These are phyloP conservation scores for Phragmites australis DNA, from an alignment of 176 grass and related monocot genomes.

Conservation along the genomic window DNA sequence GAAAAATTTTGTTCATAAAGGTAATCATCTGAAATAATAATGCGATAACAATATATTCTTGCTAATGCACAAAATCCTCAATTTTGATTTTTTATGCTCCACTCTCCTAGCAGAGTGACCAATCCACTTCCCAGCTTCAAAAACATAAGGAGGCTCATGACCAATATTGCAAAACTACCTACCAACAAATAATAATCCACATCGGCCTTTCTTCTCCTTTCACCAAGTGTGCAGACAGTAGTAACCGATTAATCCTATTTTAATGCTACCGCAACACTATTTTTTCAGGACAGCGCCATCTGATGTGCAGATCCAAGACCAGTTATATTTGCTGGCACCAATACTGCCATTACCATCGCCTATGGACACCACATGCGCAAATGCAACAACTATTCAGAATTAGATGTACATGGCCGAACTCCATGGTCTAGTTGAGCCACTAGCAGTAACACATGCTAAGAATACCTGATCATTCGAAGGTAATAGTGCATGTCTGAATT, in stretches of 20 bases:
- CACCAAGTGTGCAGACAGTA: background rate
- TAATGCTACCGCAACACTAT: background rate
- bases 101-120: background rate
- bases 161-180: background rate
- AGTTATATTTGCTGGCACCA: background rate
- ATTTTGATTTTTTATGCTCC: background rate
- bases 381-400: background rate
- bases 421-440: background rate
- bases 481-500: background rate
- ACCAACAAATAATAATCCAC: background rate
- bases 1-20: background rate
- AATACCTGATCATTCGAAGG: no score
- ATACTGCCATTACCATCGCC: background rate
- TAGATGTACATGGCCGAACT: background rate
- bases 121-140: background rate
- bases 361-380: background rate
- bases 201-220: background rate
- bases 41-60: background rate
- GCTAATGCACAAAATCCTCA: background rate
- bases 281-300: background rate
- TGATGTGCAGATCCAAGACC: background rate
- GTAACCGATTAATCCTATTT: background rate
- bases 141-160: background rate
- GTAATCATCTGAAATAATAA: conserved; percentile 2
- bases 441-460: background rate